Evolutionary conservation across 2,329 filamentous ascomycete species (phyloP), one percentile per base, ranked within the genome.

Genomic region (Fragosphaeria purpurea): DNA sequence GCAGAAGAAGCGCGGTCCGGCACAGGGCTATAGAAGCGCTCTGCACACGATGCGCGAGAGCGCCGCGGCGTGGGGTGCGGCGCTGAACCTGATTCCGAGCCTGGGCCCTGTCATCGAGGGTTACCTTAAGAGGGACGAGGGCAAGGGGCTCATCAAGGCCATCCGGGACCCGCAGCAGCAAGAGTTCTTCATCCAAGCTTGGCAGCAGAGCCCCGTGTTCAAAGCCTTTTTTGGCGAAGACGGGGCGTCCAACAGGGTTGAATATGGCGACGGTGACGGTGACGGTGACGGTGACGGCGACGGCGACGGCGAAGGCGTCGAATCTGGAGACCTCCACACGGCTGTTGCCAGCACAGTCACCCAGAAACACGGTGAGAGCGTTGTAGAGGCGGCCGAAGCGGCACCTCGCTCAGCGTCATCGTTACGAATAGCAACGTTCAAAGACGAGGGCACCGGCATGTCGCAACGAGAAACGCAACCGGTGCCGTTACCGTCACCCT

Each of bases 21-120:
- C 66, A 30, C 66, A 68, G 56, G 65, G 65, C 51, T 68, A 68
- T 49, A 58, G 65, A 8, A 68, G 61, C 44, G 65, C 65, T 3
- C 59, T 68, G 52, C 65, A 68, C 60, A 65, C 63, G 4, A 65
- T 66, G 60, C 62, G 65, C 33, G 65, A 68, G 57, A 67, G 65
- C 42, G 65, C 65, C 33, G 65, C 65, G 5, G 65, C 65, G 8
- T 68, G 65, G 65, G 65, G 65, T 4, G 65, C 62, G 8, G 65
- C 64, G 1, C 57, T 67, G 11, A 62, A 58, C 41, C 58, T 66
- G 53, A 66, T 68, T 22, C 65, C 65, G 5, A 62, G 63, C 34
- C 58, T 67, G 11, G 64, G 63, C 12, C 61, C 64, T 38, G 60
- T 67, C 6, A 63, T 68, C 40, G 65, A 67, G 51, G 64, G 62